These are phyloP conservation scores for Candida anutae DNA, from an alignment of 1,139 yeast species.

Conservation along the genomic window DNA sequence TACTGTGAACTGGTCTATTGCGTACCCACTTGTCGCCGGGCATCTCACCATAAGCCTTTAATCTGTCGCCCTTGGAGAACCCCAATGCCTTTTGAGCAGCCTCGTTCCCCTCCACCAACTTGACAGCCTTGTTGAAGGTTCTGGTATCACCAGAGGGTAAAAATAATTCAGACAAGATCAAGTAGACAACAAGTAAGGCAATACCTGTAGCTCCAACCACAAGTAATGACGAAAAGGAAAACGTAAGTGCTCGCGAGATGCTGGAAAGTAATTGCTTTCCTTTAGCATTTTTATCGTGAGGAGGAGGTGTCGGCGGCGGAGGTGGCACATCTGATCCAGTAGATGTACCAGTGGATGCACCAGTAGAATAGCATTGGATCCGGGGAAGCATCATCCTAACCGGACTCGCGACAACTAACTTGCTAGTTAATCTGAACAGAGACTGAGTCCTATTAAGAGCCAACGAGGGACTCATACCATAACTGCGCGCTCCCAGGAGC, in stretches of 20 bases:
- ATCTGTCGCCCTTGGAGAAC: slow-evolving; percentile 46
- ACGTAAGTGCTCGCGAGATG: slow-evolving; percentile 50
- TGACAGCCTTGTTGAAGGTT: slow-evolving; percentile 80
- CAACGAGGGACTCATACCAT: too few relatives aligned
- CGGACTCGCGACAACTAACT: too few relatives aligned
- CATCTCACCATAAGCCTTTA: slow-evolving; percentile 79
- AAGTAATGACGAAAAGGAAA: slow-evolving; percentile 50
- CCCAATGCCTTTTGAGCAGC: slow-evolving; percentile 52
- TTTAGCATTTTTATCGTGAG: slow-evolving; percentile 31
- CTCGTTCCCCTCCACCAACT: slow-evolving; percentile 61
- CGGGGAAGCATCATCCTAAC: too few relatives aligned
- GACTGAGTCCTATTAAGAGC: too few relatives aligned
- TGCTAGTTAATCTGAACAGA: too few relatives aligned
- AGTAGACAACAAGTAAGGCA: slow-evolving; percentile 63
- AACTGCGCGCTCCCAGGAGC: too few relatives aligned
- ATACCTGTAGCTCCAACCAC: slow-evolving; percentile 65
- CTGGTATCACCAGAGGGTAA: slow-evolving; percentile 90
- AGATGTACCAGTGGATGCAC: too few relatives aligned
- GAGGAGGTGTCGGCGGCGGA: slow-evolving; percentile 36
- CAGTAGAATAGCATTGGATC: too few relatives aligned
- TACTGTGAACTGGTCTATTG: slow-evolving; percentile 68
- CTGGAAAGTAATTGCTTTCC: slow-evolving; percentile 30
- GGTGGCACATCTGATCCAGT: slow-evolving; percentile 11
- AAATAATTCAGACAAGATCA: slow-evolving; percentile 69
- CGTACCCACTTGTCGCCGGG: slow-evolving; percentile 73